Conservation (phyloP, 257 asterid genomes). For the Paraleonurus japonicus region DNA sequence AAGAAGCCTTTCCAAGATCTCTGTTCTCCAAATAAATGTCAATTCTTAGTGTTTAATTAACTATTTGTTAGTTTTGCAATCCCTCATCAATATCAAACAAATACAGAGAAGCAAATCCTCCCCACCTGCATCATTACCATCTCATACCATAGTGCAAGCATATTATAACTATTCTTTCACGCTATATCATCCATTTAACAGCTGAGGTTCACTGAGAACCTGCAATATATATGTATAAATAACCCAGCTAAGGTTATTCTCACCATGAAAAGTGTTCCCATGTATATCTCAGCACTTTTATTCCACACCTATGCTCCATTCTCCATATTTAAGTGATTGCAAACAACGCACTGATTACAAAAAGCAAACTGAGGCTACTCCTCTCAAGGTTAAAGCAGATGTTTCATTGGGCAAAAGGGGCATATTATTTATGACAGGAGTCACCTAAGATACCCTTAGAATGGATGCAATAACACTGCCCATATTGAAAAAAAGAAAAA, state of each 20-base stretch:
- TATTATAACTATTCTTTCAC: background rate
- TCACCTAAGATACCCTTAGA: background rate
- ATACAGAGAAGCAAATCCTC: background rate
- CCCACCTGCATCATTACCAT: background rate
- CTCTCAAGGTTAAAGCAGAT: background rate
- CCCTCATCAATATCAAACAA: background rate
- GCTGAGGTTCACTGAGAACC: background rate
- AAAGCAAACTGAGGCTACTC: background rate
- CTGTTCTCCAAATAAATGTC: background rate
- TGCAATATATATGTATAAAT: no score
- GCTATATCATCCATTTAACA: background rate
- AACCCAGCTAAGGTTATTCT: background rate
- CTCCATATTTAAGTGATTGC: no score
- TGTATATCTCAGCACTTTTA: background rate
- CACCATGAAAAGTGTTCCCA: background rate
- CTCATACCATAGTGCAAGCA: background rate
- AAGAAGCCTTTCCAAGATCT: background rate
- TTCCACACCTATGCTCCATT: background rate
- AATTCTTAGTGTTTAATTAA: background rate
- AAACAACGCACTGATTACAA: no score
- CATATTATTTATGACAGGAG: background rate
- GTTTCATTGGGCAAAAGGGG: background rate
- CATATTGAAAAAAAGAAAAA: no score
- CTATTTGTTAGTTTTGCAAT: background rate
- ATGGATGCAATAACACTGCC: no score